Evolutionary conservation across 192 early-diverging fungal genomes (phyloP).

Genomic region (Coemansia sp.): DNA sequence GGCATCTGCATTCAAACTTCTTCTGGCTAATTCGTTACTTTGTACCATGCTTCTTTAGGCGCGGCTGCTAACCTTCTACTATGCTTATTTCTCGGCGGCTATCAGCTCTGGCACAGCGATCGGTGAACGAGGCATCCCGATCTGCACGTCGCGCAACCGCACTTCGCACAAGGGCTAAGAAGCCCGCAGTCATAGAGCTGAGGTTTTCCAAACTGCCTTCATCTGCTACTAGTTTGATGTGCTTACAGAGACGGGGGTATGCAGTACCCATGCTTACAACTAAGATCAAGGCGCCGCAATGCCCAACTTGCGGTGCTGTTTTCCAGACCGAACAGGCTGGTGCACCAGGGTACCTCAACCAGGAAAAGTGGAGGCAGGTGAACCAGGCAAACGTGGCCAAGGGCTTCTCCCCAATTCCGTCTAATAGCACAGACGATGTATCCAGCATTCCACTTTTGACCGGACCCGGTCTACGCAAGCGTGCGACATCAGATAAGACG

Average conservation of each 20-base stretch:
- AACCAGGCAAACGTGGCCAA: slow-evolving; percentile 49
- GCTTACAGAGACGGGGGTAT: slow-evolving; percentile 6
- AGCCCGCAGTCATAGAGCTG: neutral
- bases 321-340: slow-evolving; percentile 54
- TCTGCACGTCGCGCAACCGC: neutral
- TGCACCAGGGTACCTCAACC: slow-evolving; percentile 57
- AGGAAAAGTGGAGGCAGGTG: slow-evolving; percentile 38
- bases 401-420: slow-evolving; percentile 10
- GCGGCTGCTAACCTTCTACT: neutral
- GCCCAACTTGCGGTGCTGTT: slow-evolving; percentile 68
- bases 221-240: neutral
- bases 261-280: slow-evolving; percentile 20
- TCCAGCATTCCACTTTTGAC: slow-evolving; percentile 11
- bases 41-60: neutral
- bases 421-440: neutral
- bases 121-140: neutral
- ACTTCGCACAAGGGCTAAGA: neutral
- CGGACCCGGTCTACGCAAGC: neutral
- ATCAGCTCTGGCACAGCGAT: neutral
- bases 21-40: neutral
- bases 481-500: slow-evolving; percentile 4
- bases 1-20: neutral
- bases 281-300: slow-evolving; percentile 46
- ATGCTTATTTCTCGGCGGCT: neutral
- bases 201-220: neutral